These are phyloP conservation scores for button mushroom (Agaricus bisporus) DNA, from an alignment of 768 basidiomycete genomes.

Conservation along the genomic window DNA sequence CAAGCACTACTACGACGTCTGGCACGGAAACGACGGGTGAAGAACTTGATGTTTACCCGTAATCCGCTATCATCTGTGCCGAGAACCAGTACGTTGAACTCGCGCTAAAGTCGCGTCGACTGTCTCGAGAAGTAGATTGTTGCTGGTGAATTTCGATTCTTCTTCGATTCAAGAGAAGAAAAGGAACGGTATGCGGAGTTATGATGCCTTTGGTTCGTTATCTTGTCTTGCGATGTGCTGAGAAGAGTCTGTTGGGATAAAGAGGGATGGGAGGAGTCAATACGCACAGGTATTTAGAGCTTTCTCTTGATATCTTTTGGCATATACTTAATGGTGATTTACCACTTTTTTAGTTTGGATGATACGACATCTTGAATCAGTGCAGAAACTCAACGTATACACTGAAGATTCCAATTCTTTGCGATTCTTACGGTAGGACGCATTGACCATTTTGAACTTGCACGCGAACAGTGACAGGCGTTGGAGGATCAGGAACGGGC, in stretches of 20 bases:
- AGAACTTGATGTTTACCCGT: conserved; percentile 28
- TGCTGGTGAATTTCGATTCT: conserved; percentile 27
- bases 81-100: conserved; percentile 52
- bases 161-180: conserved; percentile 19
- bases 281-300: conserved; percentile 39
- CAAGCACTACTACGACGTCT: conserved; percentile 11
- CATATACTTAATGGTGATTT: background rate
- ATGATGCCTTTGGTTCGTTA: conserved; percentile 31
- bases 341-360: conserved; percentile 36
- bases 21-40: conserved; percentile 9
- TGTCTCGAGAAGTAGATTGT: conserved; percentile 52
- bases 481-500: background rate
- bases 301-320: background rate
- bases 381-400: conserved; percentile 53
- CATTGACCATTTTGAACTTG: conserved; percentile 69
- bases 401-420: conserved; percentile 66
- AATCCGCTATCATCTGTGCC: conserved; percentile 35
- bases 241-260: conserved; percentile 48
- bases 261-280: conserved; percentile 46
- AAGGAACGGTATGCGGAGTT: background rate
- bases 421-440: conserved; percentile 46
- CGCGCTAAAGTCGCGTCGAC: conserved; percentile 43
- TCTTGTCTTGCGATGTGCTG: conserved; percentile 67
- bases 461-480: conserved; percentile 28
- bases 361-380: conserved; percentile 37